Evolutionary conservation across 805 yeast species (phyloP).

Genomic region (Yamadazyma takamatsuzukensis): DNA sequence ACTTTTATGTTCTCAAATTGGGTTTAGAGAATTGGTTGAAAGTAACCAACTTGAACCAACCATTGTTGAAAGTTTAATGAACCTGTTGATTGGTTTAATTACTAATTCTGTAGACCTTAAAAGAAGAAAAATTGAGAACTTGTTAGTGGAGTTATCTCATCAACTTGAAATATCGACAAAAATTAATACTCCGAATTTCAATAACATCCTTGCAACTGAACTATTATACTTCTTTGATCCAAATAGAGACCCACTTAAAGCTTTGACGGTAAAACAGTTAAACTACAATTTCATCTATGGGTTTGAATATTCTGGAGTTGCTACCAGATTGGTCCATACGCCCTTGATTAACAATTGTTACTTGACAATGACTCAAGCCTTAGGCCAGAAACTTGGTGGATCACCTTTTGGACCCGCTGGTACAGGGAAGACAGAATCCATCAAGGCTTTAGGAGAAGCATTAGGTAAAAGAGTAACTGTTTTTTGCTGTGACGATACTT

Average conservation of each 20-base stretch:
- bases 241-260: slow-evolving; percentile 21
- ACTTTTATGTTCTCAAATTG: slow-evolving; percentile 52
- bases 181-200: background rate
- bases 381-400: slow-evolving; percentile 76
- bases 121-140: slow-evolving; percentile 46
- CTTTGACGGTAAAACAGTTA: slow-evolving; percentile 50
- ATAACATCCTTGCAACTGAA: slow-evolving; percentile 4
- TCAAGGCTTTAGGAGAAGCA: slow-evolving; percentile 77
- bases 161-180: slow-evolving; percentile 38
- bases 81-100: background rate
- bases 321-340: slow-evolving; percentile 72
- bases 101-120: background rate
- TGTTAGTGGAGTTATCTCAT: slow-evolving; percentile 68
- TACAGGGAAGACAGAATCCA: slow-evolving; percentile 91
- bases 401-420: slow-evolving; percentile 96
- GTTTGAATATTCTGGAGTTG: slow-evolving; percentile 75
- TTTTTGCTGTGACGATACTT: slow-evolving; percentile 87
- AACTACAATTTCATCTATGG: slow-evolving; percentile 59
- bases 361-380: slow-evolving; percentile 68
- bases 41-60: slow-evolving; percentile 10
- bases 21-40: slow-evolving; percentile 49
- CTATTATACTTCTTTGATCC: slow-evolving; percentile 5
- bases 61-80: slow-evolving; percentile 1
- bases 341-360: slow-evolving; percentile 65
- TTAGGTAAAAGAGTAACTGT: slow-evolving; percentile 81